Evolutionary conservation across 176 grass and related monocot species (phyloP).

Genomic region (Carex parvula): DNA sequence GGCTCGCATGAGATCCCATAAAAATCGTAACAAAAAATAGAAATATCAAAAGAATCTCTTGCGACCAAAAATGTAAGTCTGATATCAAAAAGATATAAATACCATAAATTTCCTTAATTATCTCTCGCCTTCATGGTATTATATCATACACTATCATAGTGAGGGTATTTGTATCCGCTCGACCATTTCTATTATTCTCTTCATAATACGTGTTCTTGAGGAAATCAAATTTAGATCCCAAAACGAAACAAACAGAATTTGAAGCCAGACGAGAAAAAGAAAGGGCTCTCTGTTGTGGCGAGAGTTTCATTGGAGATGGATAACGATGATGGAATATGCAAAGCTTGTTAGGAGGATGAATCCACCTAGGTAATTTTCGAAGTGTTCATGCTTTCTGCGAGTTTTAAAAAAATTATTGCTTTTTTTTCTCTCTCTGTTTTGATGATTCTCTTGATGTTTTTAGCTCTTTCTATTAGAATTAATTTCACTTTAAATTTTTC

Average conservation of each 20-base stretch:
- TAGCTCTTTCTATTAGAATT: background rate
- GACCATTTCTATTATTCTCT: background rate
- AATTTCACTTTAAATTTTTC: background rate
- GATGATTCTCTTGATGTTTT: background rate
- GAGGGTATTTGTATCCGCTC: background rate
- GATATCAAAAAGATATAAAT: background rate
- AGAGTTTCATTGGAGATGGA: slow-evolving; percentile 12
- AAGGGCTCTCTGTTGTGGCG: background rate
- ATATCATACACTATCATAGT: background rate
- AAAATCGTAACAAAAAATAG: background rate
- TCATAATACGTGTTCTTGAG: background rate
- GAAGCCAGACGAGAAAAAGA: background rate
- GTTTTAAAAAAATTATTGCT: background rate
- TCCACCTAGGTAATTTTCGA: slow-evolving; percentile 51
- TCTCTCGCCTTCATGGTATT: background rate
- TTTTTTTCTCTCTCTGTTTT: background rate
- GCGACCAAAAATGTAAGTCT: background rate
- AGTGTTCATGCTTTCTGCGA: background rate
- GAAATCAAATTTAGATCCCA: background rate
- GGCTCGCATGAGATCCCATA: background rate
- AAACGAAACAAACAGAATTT: background rate
- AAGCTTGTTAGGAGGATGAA: slow-evolving; percentile 87
- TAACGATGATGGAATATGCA: slow-evolving; percentile 66
- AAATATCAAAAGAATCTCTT: background rate
- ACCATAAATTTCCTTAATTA: background rate